Evolutionary conservation across 2,329 filamentous ascomycete species (phyloP).

Genomic region (Claviceps fusiformis): DNA sequence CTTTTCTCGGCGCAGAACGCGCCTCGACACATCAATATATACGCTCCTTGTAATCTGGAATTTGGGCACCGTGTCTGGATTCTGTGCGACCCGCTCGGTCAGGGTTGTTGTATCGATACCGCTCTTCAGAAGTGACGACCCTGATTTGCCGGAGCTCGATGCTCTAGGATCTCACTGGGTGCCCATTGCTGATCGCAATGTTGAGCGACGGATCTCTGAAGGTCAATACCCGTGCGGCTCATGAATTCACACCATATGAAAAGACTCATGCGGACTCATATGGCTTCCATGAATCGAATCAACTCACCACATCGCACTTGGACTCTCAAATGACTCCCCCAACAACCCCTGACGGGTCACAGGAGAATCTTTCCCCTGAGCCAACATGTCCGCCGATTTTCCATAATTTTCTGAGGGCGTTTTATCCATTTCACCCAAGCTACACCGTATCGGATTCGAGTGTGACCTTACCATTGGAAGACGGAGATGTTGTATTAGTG

Average conservation of each 20-base stretch:
- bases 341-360: constrained; percentile 56
- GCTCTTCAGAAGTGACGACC: neutral
- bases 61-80: neutral
- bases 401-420: constrained; percentile 87
- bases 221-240: constrained; percentile 48
- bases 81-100: constrained; percentile 8
- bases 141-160: constrained; percentile 13
- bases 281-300: constrained; percentile 17
- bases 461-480: constrained; percentile 75
- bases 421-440: constrained; percentile 79
- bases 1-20: neutral
- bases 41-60: neutral
- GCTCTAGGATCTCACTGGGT: constrained; percentile 14
- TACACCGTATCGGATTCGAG: constrained; percentile 68
- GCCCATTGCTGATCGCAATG: constrained; percentile 20
- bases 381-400: constrained; percentile 51
- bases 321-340: constrained; percentile 63
- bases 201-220: constrained; percentile 31
- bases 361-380: constrained; percentile 38
- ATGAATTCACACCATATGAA: constrained; percentile 38
- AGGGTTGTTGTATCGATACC: neutral
- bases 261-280: constrained; percentile 14
- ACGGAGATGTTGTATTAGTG: constrained; percentile 84
- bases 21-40: neutral
- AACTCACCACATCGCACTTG: constrained; percentile 28